Conservation (phyloP, 1,284 basidiomycete genomes). For the Trichosporon coremiiforme region DNA sequence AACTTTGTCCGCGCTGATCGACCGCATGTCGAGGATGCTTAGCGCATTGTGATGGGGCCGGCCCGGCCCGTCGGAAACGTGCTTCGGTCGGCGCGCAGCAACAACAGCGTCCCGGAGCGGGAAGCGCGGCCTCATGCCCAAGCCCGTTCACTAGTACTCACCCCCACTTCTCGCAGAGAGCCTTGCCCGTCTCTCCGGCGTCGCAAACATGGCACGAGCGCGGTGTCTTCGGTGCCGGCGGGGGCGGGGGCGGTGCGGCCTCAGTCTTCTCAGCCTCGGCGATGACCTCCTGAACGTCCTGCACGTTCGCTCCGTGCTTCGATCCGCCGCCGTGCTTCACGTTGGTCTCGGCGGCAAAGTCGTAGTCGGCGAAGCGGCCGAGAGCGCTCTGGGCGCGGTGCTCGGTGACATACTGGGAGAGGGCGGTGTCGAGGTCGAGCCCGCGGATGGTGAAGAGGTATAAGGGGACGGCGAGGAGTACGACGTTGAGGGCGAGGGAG, state of each 20-base stretch:
- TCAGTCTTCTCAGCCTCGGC: not conserved
- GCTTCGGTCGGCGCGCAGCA: not conserved
- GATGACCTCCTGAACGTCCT: not conserved
- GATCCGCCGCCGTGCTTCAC: not conserved
- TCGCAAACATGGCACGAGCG: slow-evolving; percentile 22
- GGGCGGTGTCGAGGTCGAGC: slow-evolving; percentile 7
- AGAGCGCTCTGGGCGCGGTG: slow-evolving; percentile 5
- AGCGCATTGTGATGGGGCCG: no score
- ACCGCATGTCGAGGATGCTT: no score
- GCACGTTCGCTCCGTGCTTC: not conserved
- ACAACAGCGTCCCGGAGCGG: not conserved
- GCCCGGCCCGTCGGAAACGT: no score
- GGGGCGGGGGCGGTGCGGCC: slow-evolving; percentile 8
- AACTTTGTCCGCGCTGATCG: not conserved
- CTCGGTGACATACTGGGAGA: slow-evolving; percentile 4
- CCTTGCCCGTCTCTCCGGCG: slow-evolving; percentile 16
- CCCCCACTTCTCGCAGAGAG: slow-evolving; percentile 21
- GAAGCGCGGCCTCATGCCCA: not conserved
- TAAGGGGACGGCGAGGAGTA: slow-evolving; percentile 20
- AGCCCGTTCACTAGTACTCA: slow-evolving; percentile 14
- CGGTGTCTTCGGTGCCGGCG: slow-evolving; percentile 1
- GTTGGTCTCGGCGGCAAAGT: not conserved
- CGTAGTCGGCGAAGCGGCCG: slow-evolving; percentile 8
- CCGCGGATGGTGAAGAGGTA: slow-evolving; percentile 18
- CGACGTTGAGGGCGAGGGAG: slow-evolving; percentile 24